Evolutionary conservation across 306 rosid genomes (phyloP), one percentile per base, ranked within the genome.

Genomic region (Cercis canadensis): DNA sequence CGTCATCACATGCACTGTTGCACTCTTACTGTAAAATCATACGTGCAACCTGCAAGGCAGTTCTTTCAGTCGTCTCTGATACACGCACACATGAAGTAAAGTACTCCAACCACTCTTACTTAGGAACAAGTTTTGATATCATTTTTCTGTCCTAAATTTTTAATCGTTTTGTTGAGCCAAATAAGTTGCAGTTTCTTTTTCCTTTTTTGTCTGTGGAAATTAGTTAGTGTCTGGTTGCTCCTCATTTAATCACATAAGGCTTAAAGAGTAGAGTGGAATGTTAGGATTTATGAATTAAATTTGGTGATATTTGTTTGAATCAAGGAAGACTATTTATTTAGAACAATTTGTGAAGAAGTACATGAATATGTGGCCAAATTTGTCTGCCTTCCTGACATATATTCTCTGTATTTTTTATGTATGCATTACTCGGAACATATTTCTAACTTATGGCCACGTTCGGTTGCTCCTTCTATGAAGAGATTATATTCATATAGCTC

Each of bases 1-100:
- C 95, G 67, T 86, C 88, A 66, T 81, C 95, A 32, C 88, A 94
- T 84, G 83, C 95, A 62, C 73, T 94, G 68, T 80, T 90, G 87
- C 88, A 94, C 77, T 90, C 97, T 9, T 94, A 78, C 78, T 94
- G 97, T 81, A 87, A 83, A 86, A 79, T 89, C 78, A 75, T 83
- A 39, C 92, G 88, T 64, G 97, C 87, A 79, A 89, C 98, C 75
- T 94, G 96, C 87, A 88, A 90, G 75, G 84, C 89, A 14, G 87
- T 87, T 68, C 83, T 90, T 72, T 88, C 88, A 7, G 96, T 78
- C 78, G 98, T 91, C 72, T 86, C 97, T 0, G 86, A 94, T 72
- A 83, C 98, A 49, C 94, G 98, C n/a, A 90, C 98, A 77, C 97
- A 94, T 86, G 98, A 94, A 94, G 98, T 94, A 94, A 88, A 76